Evolutionary conservation across 352 stramenopile genomes (phyloP).

Genomic region (Pythium insidiosum): DNA sequence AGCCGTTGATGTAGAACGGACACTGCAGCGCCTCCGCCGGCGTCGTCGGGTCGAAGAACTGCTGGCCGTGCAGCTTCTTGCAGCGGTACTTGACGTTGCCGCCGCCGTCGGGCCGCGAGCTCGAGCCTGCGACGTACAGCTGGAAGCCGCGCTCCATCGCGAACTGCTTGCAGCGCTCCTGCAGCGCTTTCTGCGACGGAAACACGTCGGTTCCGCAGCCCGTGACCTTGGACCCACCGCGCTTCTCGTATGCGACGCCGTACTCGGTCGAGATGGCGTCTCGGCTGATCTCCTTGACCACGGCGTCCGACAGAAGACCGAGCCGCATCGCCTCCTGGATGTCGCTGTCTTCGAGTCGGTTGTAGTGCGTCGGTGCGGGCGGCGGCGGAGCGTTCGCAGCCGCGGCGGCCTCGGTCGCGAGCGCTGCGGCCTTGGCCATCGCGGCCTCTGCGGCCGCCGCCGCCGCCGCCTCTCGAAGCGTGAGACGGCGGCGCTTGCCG

Average conservation of each 20-base stretch:
- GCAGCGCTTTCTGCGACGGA: constrained; percentile 42
- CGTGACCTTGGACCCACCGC: constrained; percentile 37
- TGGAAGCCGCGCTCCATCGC: constrained; percentile 70
- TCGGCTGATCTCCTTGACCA: constrained; percentile 28
- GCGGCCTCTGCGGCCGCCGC: no score
- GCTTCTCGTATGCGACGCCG: constrained; percentile 72
- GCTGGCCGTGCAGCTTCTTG: constrained; percentile 75
- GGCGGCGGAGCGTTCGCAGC: no score
- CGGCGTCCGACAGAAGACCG: constrained; percentile 39
- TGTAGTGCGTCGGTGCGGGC: constrained; percentile 26
- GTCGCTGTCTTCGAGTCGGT: constrained; percentile 54
- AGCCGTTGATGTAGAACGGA: constrained; percentile 79
- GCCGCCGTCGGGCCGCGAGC: constrained; percentile 51
- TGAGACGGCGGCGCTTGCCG: no score
- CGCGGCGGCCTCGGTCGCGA: no score
- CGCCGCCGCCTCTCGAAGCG: no score
- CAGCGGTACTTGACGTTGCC: constrained; percentile 81
- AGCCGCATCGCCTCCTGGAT: constrained; percentile 33
- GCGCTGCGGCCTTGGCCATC: no score
- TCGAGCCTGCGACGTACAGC: constrained; percentile 55
- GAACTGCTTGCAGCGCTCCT: constrained; percentile 76
- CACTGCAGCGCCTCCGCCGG: constrained; percentile 43
- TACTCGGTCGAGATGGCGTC: constrained; percentile 44
- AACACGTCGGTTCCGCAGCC: constrained; percentile 59
- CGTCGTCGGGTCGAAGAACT: constrained; percentile 59